Evolutionary conservation across 2,329 filamentous ascomycete genomes (phyloP).

Genomic region (Neofusicoccum ribis): DNA sequence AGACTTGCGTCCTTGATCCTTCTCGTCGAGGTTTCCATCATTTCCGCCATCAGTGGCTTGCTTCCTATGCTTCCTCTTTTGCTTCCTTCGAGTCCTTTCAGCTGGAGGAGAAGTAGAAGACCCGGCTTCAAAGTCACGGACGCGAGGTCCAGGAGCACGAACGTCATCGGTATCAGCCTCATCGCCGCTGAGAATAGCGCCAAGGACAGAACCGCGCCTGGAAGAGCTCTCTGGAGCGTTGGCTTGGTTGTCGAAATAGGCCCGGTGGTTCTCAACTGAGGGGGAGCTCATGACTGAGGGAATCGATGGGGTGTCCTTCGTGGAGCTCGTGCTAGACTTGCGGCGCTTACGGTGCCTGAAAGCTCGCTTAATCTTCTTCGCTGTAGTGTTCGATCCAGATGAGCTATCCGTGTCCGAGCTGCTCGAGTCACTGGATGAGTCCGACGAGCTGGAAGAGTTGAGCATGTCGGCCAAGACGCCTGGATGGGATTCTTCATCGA

Average conservation of each 20-base stretch:
- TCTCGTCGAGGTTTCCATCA: not conserved
- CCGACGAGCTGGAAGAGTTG: constrained; percentile 64
- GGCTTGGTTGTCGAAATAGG: constrained; percentile 38
- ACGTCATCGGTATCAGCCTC: constrained; percentile 55
- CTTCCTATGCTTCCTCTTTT: constrained; percentile 50
- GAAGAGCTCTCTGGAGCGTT: constrained; percentile 26
- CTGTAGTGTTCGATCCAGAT: constrained; percentile 68
- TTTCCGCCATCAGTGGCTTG: constrained; percentile 27
- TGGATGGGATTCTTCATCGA: constrained; percentile 86
- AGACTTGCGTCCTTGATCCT: not conserved
- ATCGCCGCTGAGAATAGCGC: constrained; percentile 52
- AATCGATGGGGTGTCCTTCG: constrained; percentile 58
- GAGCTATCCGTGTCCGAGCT: constrained; percentile 65
- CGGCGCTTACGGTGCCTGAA: constrained; percentile 70
- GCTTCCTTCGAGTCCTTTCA: constrained; percentile 43
- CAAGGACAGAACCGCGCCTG: constrained; percentile 38
- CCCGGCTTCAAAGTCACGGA: constrained; percentile 52
- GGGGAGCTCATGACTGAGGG: constrained; percentile 49
- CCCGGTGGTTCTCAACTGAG: constrained; percentile 40
- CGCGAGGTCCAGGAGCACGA: constrained; percentile 32
- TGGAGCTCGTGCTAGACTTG: constrained; percentile 74
- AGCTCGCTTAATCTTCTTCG: constrained; percentile 73
- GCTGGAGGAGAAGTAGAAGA: constrained; percentile 35
- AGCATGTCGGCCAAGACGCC: constrained; percentile 81
- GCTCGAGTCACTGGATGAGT: constrained; percentile 48